Conservation (phyloP, 2,329 filamentous ascomycete genomes). For the Anthostomella pinea region DNA sequence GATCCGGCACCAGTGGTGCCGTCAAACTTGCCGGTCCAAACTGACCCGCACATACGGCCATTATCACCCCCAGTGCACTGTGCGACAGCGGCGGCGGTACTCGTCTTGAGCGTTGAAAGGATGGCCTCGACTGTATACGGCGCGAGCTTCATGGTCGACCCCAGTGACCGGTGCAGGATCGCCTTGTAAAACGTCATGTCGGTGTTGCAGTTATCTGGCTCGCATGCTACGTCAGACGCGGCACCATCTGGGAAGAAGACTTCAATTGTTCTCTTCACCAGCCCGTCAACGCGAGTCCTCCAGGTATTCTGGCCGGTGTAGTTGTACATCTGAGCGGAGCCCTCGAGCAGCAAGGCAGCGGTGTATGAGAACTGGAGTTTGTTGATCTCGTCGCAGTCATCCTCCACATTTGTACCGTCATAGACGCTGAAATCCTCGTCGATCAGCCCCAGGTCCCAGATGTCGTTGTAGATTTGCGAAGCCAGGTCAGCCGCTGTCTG, state of each 20-base stretch:
- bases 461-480: conserved; percentile 52
- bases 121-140: conserved; percentile 35
- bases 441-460: conserved; percentile 41
- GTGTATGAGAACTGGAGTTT: conserved; percentile 49
- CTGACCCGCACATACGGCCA: conserved; percentile 23
- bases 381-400: conserved; percentile 42
- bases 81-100: conserved; percentile 37
- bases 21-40: conserved; percentile 23
- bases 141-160: conserved; percentile 34
- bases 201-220: conserved; percentile 45
- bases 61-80: conserved; percentile 34
- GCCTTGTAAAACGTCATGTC: conserved; percentile 57
- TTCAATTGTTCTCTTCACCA: conserved; percentile 40
- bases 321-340: conserved; percentile 39
- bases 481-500: conserved; percentile 59
- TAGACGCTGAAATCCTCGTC: conserved; percentile 41
- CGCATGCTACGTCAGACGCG: conserved; percentile 54
- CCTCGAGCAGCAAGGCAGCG: conserved; percentile 44
- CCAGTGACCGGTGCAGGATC: conserved; percentile 49
- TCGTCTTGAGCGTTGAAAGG: conserved; percentile 34
- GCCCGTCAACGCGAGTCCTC: conserved; percentile 45
- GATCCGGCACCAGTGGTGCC: conserved; percentile 51
- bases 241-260: conserved; percentile 49
- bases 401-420: conserved; percentile 40
- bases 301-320: conserved; percentile 41